A percentile compares a stretch with the other conserved stretches of the same genome.
phyloP scores from a whole-genome alignment of 2,329 filamentous ascomycete species.

The Cyphellophora europaea region DNA sequence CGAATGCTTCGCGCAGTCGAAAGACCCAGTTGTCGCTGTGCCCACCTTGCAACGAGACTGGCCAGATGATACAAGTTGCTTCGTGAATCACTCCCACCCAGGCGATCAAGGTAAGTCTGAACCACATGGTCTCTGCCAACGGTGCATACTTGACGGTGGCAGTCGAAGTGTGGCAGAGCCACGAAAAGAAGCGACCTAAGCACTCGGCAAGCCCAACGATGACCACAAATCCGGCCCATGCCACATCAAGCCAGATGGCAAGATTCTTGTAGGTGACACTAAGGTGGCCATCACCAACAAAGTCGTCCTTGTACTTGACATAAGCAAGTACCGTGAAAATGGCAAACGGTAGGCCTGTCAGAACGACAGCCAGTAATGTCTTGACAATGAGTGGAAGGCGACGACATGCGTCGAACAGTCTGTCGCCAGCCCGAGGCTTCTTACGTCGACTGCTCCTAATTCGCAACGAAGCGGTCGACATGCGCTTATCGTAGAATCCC shows the following conservation, averaged over 20 bases:
- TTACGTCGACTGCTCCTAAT: not conserved
- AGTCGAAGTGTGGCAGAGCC: not conserved
- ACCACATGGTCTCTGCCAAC: not conserved
- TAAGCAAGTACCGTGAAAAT: not conserved
- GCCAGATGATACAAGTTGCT: not conserved
- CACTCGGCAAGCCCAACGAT: not conserved
- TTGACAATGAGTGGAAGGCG: not conserved
- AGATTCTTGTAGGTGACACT: not conserved
- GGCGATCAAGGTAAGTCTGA: not conserved
- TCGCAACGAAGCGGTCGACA: not conserved
- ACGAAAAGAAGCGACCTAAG: not conserved
- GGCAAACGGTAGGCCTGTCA: not conserved
- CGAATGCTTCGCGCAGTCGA: conserved; percentile 1
- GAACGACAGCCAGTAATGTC: not conserved
- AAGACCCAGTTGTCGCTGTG: conserved; percentile 3
- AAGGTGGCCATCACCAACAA: not conserved
- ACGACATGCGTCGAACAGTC: not conserved
- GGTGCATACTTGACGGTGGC: not conserved
- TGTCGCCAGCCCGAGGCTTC: not conserved
- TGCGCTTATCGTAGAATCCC: too few relatives aligned
- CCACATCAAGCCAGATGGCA: not conserved
- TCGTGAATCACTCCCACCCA: not conserved
- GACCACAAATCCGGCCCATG: not conserved
- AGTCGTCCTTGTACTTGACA: not conserved
- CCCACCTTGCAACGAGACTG: not conserved